Evolutionary conservation across 257 asterid genomes (phyloP).

Genomic region (Cynanchum wilfordii): DNA sequence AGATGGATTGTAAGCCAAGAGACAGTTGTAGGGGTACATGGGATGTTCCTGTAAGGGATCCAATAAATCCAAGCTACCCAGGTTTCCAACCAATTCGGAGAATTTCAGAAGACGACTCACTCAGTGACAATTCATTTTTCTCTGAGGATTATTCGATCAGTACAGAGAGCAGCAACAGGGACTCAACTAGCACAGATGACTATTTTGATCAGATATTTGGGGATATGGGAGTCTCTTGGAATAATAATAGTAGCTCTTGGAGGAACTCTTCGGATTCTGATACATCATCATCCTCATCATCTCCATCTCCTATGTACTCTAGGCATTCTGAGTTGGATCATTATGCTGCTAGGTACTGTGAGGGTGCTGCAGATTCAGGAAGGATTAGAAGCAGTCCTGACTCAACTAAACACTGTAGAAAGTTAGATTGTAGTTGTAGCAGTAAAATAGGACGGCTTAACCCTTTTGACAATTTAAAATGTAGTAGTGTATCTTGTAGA

Average conservation of each 20-base stretch:
- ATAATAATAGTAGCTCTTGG: slow-evolving; percentile 19
- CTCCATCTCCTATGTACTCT: slow-evolving; percentile 43
- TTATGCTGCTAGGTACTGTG: slow-evolving; percentile 28
- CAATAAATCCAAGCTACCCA: slow-evolving; percentile 15
- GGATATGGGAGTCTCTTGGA: slow-evolving; percentile 31
- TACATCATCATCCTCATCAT: slow-evolving; percentile 55
- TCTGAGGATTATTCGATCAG: slow-evolving; percentile 61
- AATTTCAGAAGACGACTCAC: slow-evolving; percentile 32
- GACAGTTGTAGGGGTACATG: slow-evolving; percentile 30
- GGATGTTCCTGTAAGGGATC: slow-evolving; percentile 26
- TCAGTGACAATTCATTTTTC: slow-evolving; percentile 52
- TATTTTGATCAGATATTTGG: slow-evolving; percentile 37
- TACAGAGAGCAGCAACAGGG: slow-evolving; percentile 60
- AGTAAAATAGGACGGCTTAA: slow-evolving; percentile 38
- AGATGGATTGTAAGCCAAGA: slow-evolving; percentile 24
- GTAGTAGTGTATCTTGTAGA: slow-evolving; percentile 36
- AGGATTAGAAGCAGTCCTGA: slow-evolving; percentile 24
- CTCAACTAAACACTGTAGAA: slow-evolving; percentile 32
- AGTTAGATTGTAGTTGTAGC: slow-evolving; percentile 33
- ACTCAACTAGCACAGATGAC: slow-evolving; percentile 49
- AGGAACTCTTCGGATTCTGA: slow-evolving; percentile 57
- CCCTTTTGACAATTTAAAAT: slow-evolving; percentile 28
- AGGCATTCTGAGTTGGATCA: slow-evolving; percentile 45
- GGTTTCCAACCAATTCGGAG: slow-evolving; percentile 18
- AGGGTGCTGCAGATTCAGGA: slow-evolving; percentile 21